Evolutionary conservation across 2,329 filamentous ascomycete genomes (phyloP).

Genomic region (Cladosporium austrohemisphaericum): DNA sequence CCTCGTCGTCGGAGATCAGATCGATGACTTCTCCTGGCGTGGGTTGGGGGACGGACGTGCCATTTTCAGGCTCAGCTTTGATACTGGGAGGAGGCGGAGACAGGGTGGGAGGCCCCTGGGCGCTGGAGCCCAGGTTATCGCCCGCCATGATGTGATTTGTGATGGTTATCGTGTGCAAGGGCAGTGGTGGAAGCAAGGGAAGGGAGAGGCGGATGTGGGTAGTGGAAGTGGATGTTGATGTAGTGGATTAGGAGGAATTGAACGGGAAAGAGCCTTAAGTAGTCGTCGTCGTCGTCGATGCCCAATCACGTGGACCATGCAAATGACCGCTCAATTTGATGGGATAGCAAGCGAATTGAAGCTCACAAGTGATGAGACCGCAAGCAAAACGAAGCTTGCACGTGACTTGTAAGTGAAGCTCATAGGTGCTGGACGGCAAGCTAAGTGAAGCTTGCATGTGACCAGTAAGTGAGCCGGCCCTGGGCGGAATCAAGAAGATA

Average conservation of each 20-base stretch:
- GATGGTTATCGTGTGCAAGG: too few species aligned
- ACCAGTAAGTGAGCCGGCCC: neutral
- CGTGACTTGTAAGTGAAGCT: neutral
- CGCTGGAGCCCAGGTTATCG: neutral
- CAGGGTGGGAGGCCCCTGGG: neutral
- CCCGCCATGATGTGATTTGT: neutral
- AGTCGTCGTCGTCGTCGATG: neutral
- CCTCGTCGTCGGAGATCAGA: conserved; percentile 2
- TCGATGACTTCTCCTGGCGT: neutral
- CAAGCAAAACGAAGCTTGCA: neutral
- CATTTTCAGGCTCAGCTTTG: neutral
- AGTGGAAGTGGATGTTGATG: neutral
- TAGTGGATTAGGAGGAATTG: neutral
- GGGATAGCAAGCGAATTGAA: too few species aligned
- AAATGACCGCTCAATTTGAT: too few species aligned
- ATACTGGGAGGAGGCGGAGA: neutral
- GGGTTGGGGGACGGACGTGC: neutral
- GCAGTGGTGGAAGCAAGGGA: too few species aligned
- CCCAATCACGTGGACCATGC: too few species aligned
- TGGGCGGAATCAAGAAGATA: too few species aligned
- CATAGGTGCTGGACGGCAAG: too few species aligned
- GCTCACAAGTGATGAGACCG: too few species aligned
- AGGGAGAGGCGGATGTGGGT: too few species aligned
- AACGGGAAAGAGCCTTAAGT: neutral
- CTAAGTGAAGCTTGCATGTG: neutral